These are phyloP conservation scores for Actinomucor elegans DNA, from an alignment of 371 early-diverging fungal species.

Conservation along the genomic window DNA sequence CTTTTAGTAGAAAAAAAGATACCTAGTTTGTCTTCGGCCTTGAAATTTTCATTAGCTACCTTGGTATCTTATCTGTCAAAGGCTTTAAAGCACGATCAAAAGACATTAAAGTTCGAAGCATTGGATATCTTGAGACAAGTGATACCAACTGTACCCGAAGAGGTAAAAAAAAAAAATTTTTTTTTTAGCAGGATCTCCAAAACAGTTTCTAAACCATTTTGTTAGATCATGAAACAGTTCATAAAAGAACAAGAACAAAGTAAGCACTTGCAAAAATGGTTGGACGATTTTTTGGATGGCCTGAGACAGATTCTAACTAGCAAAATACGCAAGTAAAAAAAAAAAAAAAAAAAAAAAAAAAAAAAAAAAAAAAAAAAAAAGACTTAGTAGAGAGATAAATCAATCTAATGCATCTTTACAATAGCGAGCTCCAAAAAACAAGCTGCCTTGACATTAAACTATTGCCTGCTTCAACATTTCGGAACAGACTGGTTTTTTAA, in stretches of 20 bases:
- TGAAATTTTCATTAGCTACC: slow-evolving; percentile 35
- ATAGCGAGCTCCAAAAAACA: no score
- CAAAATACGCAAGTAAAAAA: slow-evolving; percentile 32
- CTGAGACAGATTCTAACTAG: slow-evolving; percentile 37
- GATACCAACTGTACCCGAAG: slow-evolving; percentile 28
- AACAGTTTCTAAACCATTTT: no score
- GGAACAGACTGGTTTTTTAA: slow-evolving; percentile 49
- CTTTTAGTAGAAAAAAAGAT: slow-evolving; percentile 20
- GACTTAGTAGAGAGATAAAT: slow-evolving; percentile 33
- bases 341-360: no score
- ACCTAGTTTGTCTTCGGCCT: slow-evolving; percentile 31
- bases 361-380: no score
- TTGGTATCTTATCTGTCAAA: slow-evolving; percentile 27
- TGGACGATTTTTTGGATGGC: slow-evolving; percentile 24
- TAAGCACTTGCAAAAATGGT: slow-evolving; percentile 11
- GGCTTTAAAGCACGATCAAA: slow-evolving; percentile 28
- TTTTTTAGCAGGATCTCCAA: no score
- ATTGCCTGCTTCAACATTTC: slow-evolving; percentile 36
- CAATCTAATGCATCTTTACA: no score
- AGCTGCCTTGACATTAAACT: no score
- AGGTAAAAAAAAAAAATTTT: no score
- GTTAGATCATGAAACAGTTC: slow-evolving; percentile 28
- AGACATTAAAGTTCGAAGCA: slow-evolving; percentile 34
- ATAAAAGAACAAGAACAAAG: slow-evolving; percentile 25
- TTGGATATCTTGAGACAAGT: slow-evolving; percentile 26